A percentile compares a stretch with the other conserved stretches of the same genome.
Conservation (phyloP, 73 alveolate species). For the Paraurostyla sp. region DNA sequence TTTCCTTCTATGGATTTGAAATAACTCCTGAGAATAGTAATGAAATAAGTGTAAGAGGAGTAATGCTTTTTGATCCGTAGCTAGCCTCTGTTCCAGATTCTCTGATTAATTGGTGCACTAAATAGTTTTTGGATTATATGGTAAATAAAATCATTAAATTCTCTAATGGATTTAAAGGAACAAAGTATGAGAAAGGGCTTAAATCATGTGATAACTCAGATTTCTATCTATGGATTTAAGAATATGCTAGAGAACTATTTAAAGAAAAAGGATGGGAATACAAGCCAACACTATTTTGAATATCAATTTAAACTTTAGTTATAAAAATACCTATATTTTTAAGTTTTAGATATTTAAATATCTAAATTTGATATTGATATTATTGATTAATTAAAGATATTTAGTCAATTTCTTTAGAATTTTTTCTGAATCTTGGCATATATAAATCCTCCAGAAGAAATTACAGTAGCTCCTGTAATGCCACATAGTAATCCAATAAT, state of each 20-base stretch:
- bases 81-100: constrained; percentile 38
- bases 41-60: constrained; percentile 51
- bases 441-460: constrained; percentile 10
- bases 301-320: too few species aligned
- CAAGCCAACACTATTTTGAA: neutral
- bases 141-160: constrained; percentile 49
- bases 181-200: constrained; percentile 51
- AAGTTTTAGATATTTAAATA: too few species aligned
- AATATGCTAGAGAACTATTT: neutral
- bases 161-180: constrained; percentile 56
- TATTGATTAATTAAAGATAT: too few species aligned
- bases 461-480: neutral
- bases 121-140: constrained; percentile 24
- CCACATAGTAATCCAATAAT: neutral
- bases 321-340: too few species aligned
- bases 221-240: constrained; percentile 54
- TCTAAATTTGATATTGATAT: too few species aligned
- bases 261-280: constrained; percentile 37
- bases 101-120: constrained; percentile 47
- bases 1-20: constrained; percentile 44
- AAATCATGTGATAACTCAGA: constrained; percentile 14
- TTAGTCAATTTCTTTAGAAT: too few species aligned
- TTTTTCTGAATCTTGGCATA: neutral
- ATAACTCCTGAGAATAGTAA: neutral
- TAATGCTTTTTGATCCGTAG: constrained; percentile 46